These are phyloP conservation scores for Stephania yunnanensis DNA, from an alignment of 164 flowering plant genomes.

Conservation along the genomic window DNA sequence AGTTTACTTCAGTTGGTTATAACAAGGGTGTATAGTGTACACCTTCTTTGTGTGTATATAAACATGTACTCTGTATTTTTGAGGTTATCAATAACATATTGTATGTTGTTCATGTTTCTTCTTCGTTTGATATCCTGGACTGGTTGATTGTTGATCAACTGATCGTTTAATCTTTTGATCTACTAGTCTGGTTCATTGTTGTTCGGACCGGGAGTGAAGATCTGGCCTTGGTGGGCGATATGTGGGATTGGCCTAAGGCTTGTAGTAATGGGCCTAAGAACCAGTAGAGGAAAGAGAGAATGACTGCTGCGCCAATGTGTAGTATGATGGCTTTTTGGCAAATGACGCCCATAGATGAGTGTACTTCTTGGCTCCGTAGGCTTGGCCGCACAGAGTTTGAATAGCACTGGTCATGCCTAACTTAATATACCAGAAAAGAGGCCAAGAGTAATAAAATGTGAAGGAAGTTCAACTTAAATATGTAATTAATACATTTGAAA, in stretches of 20 bases:
- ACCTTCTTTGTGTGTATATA: too few relatives aligned
- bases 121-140: too few relatives aligned
- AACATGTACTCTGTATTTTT: too few relatives aligned
- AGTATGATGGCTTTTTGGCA: conserved; percentile 68
- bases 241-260: conserved; percentile 52
- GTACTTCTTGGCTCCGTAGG: conserved; percentile 64
- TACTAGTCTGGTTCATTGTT: too few relatives aligned
- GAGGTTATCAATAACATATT: too few relatives aligned
- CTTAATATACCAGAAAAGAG: conserved; percentile 23
- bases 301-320: conserved; percentile 55
- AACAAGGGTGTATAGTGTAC: too few relatives aligned
- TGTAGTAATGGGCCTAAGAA: conserved; percentile 46
- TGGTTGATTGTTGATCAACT: too few relatives aligned
- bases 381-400: conserved; percentile 79
- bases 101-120: too few relatives aligned
- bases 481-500: too few relatives aligned
- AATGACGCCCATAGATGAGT: conserved; percentile 50
- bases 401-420: conserved; percentile 91
- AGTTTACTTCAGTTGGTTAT: too few relatives aligned
- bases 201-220: too few relatives aligned
- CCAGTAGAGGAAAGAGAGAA: conserved; percentile 61
- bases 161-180: too few relatives aligned
- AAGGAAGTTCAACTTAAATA: not conserved
- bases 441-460: not conserved
- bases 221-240: conserved; percentile 50